Evolutionary conservation across 192 early-diverging fungal genomes (phyloP), one percentile per base, ranked within the genome.

Genomic region (Coemansia javaensis): DNA sequence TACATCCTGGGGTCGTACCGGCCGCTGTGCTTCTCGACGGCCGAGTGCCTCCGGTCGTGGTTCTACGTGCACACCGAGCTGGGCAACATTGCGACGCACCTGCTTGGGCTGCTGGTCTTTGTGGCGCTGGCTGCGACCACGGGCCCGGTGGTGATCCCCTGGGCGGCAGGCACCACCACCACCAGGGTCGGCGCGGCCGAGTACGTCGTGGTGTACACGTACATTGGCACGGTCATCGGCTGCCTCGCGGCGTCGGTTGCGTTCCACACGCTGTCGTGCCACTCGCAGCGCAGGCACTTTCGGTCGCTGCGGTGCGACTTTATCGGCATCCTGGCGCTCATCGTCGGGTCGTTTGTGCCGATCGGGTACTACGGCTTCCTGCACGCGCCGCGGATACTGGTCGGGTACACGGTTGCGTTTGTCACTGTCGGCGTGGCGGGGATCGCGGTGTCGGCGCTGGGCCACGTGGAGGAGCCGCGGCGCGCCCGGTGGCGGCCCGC

Each of bases 41-140:
- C 8, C 0, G 83, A 78, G 42, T 97, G 93, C 55, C 30, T 88
- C 14, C 56, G 66, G 25, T 87, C 90, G 7, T 63, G 95, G 52
- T 77, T 80, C 7, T 93, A 88, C 56, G 61, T 93, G 23, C 93
- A 97, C 50, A 93, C 95, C 41, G 94, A 97, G 63, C 85, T 82
- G 40, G 93, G 89, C 24, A 97, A 97, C 58, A 87, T 97, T 32
- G 83, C 86, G 75, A 81, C 88, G 5, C 94, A 97, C 49, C 50
- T 89, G 2, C 12, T 85, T 8, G 94, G 90, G 4, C 63, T 82
- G 1, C 9, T 82, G 4, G 34, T 66, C 1, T 83, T 93, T 59
- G 35, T 81, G 21, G 47, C 63, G 9, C 64, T 84, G 30, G 79
- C 77, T 2, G 53, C 47, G 7, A 50, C 79, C 16, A 70, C 77